These are phyloP conservation scores for Aspergillus niger DNA, from an alignment of 2,329 filamentous ascomycete species.

Conservation along the genomic window DNA sequence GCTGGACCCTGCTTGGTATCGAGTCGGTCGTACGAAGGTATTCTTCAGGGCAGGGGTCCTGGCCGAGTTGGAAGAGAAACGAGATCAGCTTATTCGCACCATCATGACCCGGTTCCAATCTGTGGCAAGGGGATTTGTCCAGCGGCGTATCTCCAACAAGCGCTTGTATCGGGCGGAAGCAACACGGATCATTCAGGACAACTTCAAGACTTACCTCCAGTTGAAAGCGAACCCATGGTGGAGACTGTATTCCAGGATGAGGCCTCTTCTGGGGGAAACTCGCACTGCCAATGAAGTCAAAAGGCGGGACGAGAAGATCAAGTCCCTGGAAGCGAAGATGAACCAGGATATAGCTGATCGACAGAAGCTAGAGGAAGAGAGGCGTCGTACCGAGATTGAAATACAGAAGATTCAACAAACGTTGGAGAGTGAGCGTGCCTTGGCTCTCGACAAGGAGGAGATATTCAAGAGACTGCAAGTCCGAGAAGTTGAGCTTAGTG, in stretches of 20 bases:
- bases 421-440: constrained; percentile 90
- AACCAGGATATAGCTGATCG: constrained; percentile 72
- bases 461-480: constrained; percentile 95
- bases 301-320: constrained; percentile 90
- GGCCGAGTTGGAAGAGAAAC: constrained; percentile 93
- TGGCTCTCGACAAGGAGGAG: constrained; percentile 96
- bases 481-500: constrained; percentile 87
- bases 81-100: constrained; percentile 86
- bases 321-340: constrained; percentile 82
- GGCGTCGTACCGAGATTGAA: constrained; percentile 81
- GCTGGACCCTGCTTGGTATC: constrained; percentile 82
- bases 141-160: constrained; percentile 87
- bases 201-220: constrained; percentile 88
- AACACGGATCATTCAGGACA: constrained; percentile 89
- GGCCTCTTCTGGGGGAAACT: constrained; percentile 87
- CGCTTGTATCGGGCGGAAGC: constrained; percentile 92
- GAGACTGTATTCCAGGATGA: constrained; percentile 93
- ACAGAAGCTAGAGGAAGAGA: constrained; percentile 84
- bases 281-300: constrained; percentile 92
- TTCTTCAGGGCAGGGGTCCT: constrained; percentile 97
- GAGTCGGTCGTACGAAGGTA: constrained; percentile 93
- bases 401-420: constrained; percentile 89
- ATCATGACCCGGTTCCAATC: constrained; percentile 95
- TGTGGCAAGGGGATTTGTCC: constrained; percentile 83
- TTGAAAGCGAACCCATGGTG: constrained; percentile 96